A percentile compares a stretch with the other conserved stretches of the same genome.
Evolutionary conservation across 176 grass and related monocot species (phyloP).

Genomic region (Saccharum spontaneum): DNA sequence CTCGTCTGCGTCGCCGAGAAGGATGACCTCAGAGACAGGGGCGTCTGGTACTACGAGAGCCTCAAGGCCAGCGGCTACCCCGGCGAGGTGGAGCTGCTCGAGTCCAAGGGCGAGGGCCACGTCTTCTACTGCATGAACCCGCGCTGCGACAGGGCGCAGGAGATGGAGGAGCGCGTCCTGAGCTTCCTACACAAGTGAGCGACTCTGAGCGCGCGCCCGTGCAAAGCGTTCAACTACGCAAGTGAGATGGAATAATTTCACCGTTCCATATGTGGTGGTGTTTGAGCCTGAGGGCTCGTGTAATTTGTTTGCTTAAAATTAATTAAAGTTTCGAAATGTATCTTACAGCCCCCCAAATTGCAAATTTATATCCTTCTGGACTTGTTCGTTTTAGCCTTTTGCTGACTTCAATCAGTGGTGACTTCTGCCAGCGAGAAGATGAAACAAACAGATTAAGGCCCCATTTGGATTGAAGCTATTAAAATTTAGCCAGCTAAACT

Average conservation of each 20-base stretch:
- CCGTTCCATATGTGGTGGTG: not conserved
- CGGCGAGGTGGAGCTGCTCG: slow-evolving; percentile 62
- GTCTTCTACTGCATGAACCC: slow-evolving; percentile 62
- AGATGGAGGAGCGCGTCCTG: slow-evolving; percentile 49
- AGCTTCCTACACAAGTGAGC: slow-evolving; percentile 49
- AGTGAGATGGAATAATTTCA: slow-evolving; percentile 20
- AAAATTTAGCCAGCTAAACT: too few relatives aligned
- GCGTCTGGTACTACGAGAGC: slow-evolving; percentile 70
- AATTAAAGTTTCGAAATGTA: not conserved
- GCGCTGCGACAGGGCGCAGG: slow-evolving; percentile 33
- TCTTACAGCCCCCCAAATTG: not conserved
- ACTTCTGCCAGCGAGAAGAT: too few relatives aligned
- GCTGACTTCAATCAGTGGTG: too few relatives aligned
- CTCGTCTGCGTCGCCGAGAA: slow-evolving; percentile 77
- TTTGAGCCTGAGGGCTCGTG: not conserved
- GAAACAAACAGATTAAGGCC: too few relatives aligned
- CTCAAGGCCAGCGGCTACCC: slow-evolving; percentile 58
- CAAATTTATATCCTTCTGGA: not conserved
- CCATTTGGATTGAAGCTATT: too few relatives aligned
- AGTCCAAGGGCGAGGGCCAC: slow-evolving; percentile 58
- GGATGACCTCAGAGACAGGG: slow-evolving; percentile 70
- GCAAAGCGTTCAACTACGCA: not conserved
- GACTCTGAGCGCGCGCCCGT: too few relatives aligned
- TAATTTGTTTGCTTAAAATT: not conserved
- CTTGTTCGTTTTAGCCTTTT: not conserved